Conservation (phyloP, 2,329 filamentous ascomycete species). For the Rhinocladiella similis region DNA sequence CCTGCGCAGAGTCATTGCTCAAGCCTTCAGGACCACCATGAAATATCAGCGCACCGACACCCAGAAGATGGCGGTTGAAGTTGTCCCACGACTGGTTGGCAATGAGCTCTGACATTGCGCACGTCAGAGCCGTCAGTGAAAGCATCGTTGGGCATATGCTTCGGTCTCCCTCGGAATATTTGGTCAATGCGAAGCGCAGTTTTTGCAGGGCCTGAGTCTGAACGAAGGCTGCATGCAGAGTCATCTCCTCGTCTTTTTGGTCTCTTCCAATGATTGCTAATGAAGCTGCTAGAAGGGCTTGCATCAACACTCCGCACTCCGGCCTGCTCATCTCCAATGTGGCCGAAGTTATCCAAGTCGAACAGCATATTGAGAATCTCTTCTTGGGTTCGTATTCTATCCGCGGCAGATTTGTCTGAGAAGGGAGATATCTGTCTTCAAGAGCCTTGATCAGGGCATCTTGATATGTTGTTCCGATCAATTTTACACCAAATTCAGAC, state of each 20-base stretch:
- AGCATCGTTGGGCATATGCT: slow-evolving; percentile 15
- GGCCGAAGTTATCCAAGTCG: slow-evolving; percentile 12
- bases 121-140: slow-evolving; percentile 18
- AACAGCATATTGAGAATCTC: slow-evolving; percentile 15
- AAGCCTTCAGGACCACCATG: slow-evolving; percentile 9
- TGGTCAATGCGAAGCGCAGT: slow-evolving; percentile 12
- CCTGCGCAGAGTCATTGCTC: slow-evolving; percentile 2
- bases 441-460: slow-evolving; percentile 5
- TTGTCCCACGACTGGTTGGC: slow-evolving; percentile 21
- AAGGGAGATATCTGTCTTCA: slow-evolving; percentile 7
- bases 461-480: slow-evolving; percentile 10
- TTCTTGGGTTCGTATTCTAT: slow-evolving; percentile 4
- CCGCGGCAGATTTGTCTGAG: slow-evolving; percentile 1
- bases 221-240: slow-evolving; percentile 14
- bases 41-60: slow-evolving; percentile 20
- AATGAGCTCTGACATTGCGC: slow-evolving; percentile 23
- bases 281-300: slow-evolving; percentile 16
- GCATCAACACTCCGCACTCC: slow-evolving; percentile 19
- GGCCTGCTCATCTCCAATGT: slow-evolving; percentile 9
- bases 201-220: slow-evolving; percentile 20
- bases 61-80: slow-evolving; percentile 22
- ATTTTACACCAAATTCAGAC: slow-evolving; percentile 10
- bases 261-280: slow-evolving; percentile 21
- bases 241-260: slow-evolving; percentile 10
- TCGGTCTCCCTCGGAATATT: slow-evolving; percentile 13